Percentiles rank a stretch among this genome's conserved stretches.
Conservation (phyloP, 331 rosid genomes). For the Erythrophleum ivorense region DNA sequence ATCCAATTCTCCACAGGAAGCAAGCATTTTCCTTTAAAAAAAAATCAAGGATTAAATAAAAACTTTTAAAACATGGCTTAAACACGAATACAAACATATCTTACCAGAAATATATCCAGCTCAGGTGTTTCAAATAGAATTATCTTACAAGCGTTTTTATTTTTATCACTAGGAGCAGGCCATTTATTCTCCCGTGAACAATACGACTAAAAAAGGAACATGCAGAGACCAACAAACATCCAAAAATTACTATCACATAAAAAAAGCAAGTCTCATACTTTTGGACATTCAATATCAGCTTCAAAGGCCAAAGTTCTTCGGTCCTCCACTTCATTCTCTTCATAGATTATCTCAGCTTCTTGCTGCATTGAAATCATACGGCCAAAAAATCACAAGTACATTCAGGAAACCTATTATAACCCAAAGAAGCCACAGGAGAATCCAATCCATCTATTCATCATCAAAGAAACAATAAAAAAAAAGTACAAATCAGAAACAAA, state of each 20-base stretch:
- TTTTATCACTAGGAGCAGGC: constrained; percentile 31
- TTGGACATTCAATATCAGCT: constrained; percentile 46
- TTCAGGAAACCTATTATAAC: background rate
- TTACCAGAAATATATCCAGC: constrained; percentile 60
- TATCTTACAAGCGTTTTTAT: constrained; percentile 36
- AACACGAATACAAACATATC: background rate
- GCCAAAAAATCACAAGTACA: background rate
- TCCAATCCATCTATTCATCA: background rate
- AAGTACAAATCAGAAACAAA: background rate
- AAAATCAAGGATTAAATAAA: background rate
- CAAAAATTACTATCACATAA: constrained; percentile 7
- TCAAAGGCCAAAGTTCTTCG: constrained; percentile 35
- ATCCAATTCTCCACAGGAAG: constrained; percentile 52
- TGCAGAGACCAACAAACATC: constrained; percentile 17
- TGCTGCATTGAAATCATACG: constrained; percentile 45
- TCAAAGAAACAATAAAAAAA: background rate
- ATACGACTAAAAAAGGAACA: constrained; percentile 22
- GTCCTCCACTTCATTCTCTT: constrained; percentile 43
- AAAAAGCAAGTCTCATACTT: constrained; percentile 44
- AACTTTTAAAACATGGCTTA: background rate
- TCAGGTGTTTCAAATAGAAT: constrained; percentile 77
- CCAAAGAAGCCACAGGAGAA: background rate
- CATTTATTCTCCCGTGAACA: constrained; percentile 54
- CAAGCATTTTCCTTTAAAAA: constrained; percentile 53
- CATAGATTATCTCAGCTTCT: constrained; percentile 38